phyloP scores from a whole-genome alignment of 148 eudicot genomes.

The Diospyros kaki region DNA sequence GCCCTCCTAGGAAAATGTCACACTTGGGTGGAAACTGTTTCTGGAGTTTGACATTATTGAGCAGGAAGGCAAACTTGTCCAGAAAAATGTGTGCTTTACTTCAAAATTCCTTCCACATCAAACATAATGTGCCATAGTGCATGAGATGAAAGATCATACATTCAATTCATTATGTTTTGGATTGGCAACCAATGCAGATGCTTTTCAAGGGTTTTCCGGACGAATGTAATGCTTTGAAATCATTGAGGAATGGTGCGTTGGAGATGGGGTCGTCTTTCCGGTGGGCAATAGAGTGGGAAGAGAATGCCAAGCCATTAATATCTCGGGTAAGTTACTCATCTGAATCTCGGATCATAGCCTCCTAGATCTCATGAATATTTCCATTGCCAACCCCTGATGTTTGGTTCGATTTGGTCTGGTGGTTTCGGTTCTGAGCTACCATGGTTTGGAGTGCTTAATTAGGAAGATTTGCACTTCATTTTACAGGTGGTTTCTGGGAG shows the following conservation, averaged over 20 bases:
- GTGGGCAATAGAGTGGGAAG: conserved; percentile 89
- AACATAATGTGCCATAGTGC: no score
- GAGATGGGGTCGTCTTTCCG: conserved; percentile 61
- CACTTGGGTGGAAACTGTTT: background rate
- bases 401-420: background rate
- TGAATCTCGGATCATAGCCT: background rate
- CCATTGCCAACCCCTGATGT: background rate
- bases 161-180: no score
- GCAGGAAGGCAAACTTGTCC: no score
- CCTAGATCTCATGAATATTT: background rate
- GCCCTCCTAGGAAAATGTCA: background rate
- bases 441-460: background rate
- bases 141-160: no score
- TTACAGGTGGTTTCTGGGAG: conserved; percentile 32
- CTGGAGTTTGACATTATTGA: no score
- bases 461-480: conserved; percentile 2
- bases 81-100: no score
- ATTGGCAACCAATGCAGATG: conserved; percentile 38
- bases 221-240: conserved; percentile 45
- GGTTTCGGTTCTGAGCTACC: background rate
- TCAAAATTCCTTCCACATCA: no score
- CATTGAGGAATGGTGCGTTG: conserved; percentile 55
- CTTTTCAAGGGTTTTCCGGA: conserved; percentile 81
- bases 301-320: conserved; percentile 75
- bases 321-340: conserved; percentile 38